Evolutionary conservation across 106 monocot species (phyloP), one percentile per base, ranked within the genome.

Genomic region (Vanilla planifolia): DNA sequence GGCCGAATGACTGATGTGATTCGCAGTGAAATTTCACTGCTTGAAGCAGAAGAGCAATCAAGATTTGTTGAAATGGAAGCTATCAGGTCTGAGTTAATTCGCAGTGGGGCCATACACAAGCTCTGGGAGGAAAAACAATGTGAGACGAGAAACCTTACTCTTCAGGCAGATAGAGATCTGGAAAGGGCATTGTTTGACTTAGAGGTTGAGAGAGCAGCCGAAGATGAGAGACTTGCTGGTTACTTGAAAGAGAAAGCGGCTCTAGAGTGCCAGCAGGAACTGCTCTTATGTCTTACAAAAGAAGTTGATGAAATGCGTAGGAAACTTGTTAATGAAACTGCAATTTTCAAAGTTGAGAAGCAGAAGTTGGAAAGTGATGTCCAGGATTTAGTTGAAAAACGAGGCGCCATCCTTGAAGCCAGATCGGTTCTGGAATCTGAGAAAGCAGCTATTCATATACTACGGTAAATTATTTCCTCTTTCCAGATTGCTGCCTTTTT

Each of bases 351-450:
- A 16, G 21, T 46, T 17, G 86, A 90, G 58, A 51, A 75, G 66
- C 56, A 52, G 47, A 71, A 33, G 68, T 51, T 96, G 40, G 71
- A 76, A 34, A 64, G 55, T 29, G 19, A 69, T 25, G 56, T 27
- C 5, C 21, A 24, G 29, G 81, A 80, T 24, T 32, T 84, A 37
- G 43, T 11, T 7, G 45, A 72, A 58, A 73, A 69, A 36, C 80
- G 76, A 28, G 80, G 82, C 50, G 84, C 71, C 7, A 37, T 79
- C 10, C 16, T 64, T 67, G 87, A 96, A 72, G 78, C 73, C 19
- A 96, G 81, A 72, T 83, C 86, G 29, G 53, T 72, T 19, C 55
- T 96, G 55, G 90, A 90, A 84, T 73, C 87, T 60, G 87, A 96
- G 64, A 86, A 79, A 55, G 95, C 87, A 72, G 95, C 90, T 58